phyloP scores from a whole-genome alignment of 306 rosid species.

The Prunus persica region Prunus_persica_NCBIv2 NC_034012.1:7685001-7685500 shows the following conservation, averaged over 20 bases:
- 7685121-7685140: slow-evolving; percentile 49
- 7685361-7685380: slow-evolving; percentile 76
- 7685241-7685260: slow-evolving; percentile 1
- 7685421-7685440: slow-evolving; percentile 24
- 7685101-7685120: slow-evolving; percentile 37
- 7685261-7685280: slow-evolving; percentile 21
- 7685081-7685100: slow-evolving; percentile 37
- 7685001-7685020: slow-evolving; percentile 27
- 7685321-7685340: slow-evolving; percentile 58
- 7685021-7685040: slow-evolving; percentile 29
- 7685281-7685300: slow-evolving; percentile 58
- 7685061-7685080: slow-evolving; percentile 50
- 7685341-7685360: slow-evolving; percentile 89
- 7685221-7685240: neutral
- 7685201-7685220: neutral
- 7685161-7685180: neutral
- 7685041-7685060: slow-evolving; percentile 21
- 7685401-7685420: slow-evolving; percentile 92
- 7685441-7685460: too few relatives aligned
- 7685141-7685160: neutral
- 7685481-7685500: too few relatives aligned
- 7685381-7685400: slow-evolving; percentile 92
- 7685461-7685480: too few relatives aligned
- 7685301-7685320: slow-evolving; percentile 49
- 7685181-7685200: neutral